phyloP scores from a whole-genome alignment of 73 alveolate species.

The Paramecium sonneborni region DNA sequence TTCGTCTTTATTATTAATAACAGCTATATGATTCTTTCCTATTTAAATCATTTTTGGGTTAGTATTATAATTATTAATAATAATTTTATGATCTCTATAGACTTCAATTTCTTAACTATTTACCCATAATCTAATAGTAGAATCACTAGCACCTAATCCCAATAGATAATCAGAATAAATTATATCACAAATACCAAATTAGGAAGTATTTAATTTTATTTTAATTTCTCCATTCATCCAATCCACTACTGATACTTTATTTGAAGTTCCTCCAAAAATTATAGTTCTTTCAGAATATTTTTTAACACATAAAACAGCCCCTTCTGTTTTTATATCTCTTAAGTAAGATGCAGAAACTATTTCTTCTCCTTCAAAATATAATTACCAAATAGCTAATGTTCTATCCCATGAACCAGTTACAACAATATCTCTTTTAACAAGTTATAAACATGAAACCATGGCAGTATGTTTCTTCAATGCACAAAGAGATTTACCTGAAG shows the following conservation, averaged over 20 bases:
- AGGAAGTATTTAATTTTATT: constrained; percentile 6
- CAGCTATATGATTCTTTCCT: background rate
- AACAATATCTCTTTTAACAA: constrained; percentile 35
- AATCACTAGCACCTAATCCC: constrained; percentile 54
- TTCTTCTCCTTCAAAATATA: constrained; percentile 33
- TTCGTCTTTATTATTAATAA: constrained; percentile 18
- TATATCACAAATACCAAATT: constrained; percentile 44
- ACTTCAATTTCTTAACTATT: constrained; percentile 7
- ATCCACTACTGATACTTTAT: constrained; percentile 21
- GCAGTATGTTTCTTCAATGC: constrained; percentile 44
- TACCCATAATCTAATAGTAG: constrained; percentile 41
- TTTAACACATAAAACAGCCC: constrained; percentile 9
- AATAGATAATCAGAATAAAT: background rate
- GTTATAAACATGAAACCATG: background rate
- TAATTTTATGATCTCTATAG: background rate
- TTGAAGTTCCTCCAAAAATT: constrained; percentile 19
- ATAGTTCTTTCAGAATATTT: background rate
- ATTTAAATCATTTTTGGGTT: constrained; percentile 20
- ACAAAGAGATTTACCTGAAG: constrained; percentile 17
- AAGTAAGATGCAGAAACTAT: background rate
- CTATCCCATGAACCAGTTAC: constrained; percentile 52
- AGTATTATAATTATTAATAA: constrained; percentile 23
- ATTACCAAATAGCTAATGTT: constrained; percentile 37
- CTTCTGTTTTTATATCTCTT: constrained; percentile 28
- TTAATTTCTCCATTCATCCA: constrained; percentile 50